Percentiles rank a stretch among this genome's conserved stretches.
phyloP scores from a whole-genome alignment of 306 rosid species.

The Oxytropis ochrocephala region DNA sequence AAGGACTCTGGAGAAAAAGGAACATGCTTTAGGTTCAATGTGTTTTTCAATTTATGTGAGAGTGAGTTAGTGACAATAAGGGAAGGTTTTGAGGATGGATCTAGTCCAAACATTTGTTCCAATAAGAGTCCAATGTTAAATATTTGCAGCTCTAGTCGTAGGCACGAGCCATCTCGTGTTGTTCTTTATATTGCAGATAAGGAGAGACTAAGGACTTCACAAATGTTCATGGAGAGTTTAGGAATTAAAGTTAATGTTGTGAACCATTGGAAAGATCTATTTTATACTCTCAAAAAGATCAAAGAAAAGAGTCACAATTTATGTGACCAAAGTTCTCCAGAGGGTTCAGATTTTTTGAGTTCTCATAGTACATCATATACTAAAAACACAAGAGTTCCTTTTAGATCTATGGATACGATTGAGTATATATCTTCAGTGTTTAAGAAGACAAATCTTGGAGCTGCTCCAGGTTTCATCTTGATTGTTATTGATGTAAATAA shows the following conservation, averaged over 20 bases:
- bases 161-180: conserved; percentile 37
- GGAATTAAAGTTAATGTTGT: conserved; percentile 28
- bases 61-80: conserved; percentile 20
- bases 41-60: conserved; percentile 32
- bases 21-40: conserved; percentile 68
- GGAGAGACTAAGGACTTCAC: conserved; percentile 15
- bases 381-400: conserved; percentile 10
- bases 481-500: conserved; percentile 28
- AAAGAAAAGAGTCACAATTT: neutral
- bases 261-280: conserved; percentile 13
- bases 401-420: conserved; percentile 18
- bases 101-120: conserved; percentile 26
- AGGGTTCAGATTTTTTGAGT: conserved; percentile 18
- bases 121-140: conserved; percentile 29
- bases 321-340: conserved; percentile 15
- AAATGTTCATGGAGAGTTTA: conserved; percentile 29
- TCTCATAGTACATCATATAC: neutral
- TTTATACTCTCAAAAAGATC: conserved; percentile 23
- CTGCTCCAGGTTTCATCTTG: conserved; percentile 17
- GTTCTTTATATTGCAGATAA: conserved; percentile 14
- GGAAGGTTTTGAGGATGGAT: conserved; percentile 27
- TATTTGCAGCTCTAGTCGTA: conserved; percentile 18
- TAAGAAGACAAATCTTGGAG: conserved; percentile 17
- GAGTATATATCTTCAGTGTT: conserved; percentile 16
- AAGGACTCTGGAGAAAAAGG: conserved; percentile 61